A percentile compares a stretch with the other conserved stretches of the same genome.
phyloP scores from a whole-genome alignment of 139 green algal genomes.

The Chlorella sorokiniana region DNA sequence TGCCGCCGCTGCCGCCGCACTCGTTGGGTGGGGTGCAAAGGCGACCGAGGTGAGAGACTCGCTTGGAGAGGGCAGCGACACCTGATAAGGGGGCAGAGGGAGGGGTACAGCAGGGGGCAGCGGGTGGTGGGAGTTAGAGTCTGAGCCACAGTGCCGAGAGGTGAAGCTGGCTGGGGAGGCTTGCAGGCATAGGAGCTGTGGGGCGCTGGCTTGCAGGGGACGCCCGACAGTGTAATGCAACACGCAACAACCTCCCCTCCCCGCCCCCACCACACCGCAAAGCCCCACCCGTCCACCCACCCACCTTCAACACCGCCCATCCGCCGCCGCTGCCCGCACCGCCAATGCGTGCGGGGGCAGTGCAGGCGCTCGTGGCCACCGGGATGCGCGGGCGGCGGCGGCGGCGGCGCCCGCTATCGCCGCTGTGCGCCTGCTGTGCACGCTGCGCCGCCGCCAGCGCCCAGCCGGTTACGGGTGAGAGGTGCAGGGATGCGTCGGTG shows the following conservation, averaged over 20 bases:
- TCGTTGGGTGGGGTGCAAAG: neutral
- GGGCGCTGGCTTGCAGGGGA: no score
- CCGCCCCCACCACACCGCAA: no score
- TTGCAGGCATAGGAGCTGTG: no score
- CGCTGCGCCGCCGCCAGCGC: neutral
- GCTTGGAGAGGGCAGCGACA: neutral
- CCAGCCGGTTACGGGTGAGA: neutral
- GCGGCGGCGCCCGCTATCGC: neutral
- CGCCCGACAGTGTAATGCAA: no score
- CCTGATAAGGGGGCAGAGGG: neutral
- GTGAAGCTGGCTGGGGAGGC: no score
- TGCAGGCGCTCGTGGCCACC: neutral
- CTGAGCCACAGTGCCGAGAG: no score
- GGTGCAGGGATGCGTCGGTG: conserved; percentile 17
- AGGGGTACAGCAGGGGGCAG: neutral
- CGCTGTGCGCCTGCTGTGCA: neutral
- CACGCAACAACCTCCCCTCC: no score
- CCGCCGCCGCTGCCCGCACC: neutral
- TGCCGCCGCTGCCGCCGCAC: neutral
- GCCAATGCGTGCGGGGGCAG: neutral
- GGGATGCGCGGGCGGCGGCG: neutral
- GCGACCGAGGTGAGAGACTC: conserved; percentile 1
- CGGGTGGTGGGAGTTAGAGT: neutral
- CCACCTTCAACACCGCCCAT: conserved; percentile 12
- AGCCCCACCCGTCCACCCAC: neutral